Evolutionary conservation across 768 basidiomycete species (phyloP).

Genomic region (Mycena pura): DNA sequence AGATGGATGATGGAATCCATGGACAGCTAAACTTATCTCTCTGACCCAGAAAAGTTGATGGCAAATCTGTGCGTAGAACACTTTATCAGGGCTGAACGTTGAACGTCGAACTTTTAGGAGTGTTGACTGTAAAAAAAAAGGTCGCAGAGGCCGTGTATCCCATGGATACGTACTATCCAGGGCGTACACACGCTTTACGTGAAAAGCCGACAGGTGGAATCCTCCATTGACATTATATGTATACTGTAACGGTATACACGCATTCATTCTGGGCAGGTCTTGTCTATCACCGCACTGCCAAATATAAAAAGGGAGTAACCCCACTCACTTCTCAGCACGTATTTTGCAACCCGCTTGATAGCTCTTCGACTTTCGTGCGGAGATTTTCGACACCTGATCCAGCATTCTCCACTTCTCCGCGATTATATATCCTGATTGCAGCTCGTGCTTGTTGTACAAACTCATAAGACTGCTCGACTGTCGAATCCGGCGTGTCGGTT

Average conservation of each 20-base stretch:
- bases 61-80: not conserved
- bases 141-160: too few species aligned
- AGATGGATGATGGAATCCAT: slow-evolving; percentile 1
- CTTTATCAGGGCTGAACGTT: too few species aligned
- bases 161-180: too few species aligned
- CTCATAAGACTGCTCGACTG: slow-evolving; percentile 61
- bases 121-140: too few species aligned
- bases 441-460: slow-evolving; percentile 64
- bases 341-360: slow-evolving; percentile 44
- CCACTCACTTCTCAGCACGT: not conserved
- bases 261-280: too few species aligned
- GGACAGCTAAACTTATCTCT: not conserved
- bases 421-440: slow-evolving; percentile 59
- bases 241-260: too few species aligned
- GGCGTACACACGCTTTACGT: too few species aligned
- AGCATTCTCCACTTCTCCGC: slow-evolving; percentile 59
- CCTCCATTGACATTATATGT: too few species aligned
- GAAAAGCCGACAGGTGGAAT: too few species aligned
- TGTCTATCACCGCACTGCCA: too few species aligned
- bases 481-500: slow-evolving; percentile 34
- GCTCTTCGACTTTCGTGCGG: slow-evolving; percentile 61
- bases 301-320: not conserved
- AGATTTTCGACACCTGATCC: slow-evolving; percentile 62
- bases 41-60: not conserved
- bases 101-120: too few species aligned